Percentiles rank a stretch among this genome's conserved stretches.
phyloP scores from a whole-genome alignment of 164 flowering plant genomes.

The Dillenia turbinata region DNA sequence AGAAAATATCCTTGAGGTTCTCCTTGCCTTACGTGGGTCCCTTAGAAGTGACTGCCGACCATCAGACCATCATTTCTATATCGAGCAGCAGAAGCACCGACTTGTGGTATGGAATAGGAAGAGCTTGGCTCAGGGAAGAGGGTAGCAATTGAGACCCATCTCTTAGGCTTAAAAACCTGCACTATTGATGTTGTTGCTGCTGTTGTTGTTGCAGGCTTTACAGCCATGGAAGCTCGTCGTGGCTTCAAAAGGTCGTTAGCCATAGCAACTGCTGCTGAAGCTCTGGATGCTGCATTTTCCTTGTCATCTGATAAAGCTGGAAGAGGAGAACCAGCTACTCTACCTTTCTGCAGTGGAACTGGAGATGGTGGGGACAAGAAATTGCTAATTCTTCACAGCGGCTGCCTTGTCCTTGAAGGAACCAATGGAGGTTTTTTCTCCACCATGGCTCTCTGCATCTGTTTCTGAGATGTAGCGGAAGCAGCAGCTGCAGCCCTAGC shows the following conservation, averaged over 20 bases:
- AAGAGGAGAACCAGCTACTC: neutral
- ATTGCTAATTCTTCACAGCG: conserved; percentile 61
- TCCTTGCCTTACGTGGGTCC: conserved; percentile 49
- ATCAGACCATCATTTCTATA: conserved; percentile 20
- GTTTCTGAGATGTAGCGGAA: conserved; percentile 33
- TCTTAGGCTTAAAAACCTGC: conserved; percentile 41
- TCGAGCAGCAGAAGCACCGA: conserved; percentile 22
- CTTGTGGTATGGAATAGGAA: conserved; percentile 33
- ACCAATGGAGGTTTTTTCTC: conserved; percentile 73
- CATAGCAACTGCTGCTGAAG: conserved; percentile 15
- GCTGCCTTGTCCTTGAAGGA: conserved; percentile 55
- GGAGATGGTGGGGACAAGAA: conserved; percentile 47
- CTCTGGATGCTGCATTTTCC: conserved; percentile 39
- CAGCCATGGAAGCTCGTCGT: conserved; percentile 60
- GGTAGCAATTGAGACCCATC: conserved; percentile 75
- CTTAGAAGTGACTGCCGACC: conserved; percentile 41
- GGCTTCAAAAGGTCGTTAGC: conserved; percentile 34
- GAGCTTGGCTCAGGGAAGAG: conserved; percentile 38
- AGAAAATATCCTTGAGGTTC: conserved; percentile 47
- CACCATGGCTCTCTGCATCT: conserved; percentile 22
- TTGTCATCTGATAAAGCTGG: conserved; percentile 27
- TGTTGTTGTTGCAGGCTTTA: conserved; percentile 32
- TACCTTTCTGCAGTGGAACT: conserved; percentile 12
- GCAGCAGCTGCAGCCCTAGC: conserved; percentile 48
- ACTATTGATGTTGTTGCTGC: too few species aligned